These are phyloP conservation scores for Suillus spraguei DNA, from an alignment of 768 basidiomycete species.

Conservation along the genomic window DNA sequence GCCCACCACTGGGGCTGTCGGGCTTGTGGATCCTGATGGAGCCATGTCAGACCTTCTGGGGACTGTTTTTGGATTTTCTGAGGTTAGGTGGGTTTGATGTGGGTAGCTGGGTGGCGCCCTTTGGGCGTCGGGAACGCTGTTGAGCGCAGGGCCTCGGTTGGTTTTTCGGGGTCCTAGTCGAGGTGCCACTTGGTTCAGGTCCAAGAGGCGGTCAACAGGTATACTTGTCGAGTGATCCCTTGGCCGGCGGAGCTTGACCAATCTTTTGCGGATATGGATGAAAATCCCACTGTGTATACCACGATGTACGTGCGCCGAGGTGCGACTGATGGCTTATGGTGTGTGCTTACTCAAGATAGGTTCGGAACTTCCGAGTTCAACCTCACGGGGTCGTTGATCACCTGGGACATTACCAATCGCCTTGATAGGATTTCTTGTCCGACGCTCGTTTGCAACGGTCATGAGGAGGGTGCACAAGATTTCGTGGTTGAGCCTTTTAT, in stretches of 20 bases:
- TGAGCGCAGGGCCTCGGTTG: too few species aligned
- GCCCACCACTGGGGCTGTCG: too few species aligned
- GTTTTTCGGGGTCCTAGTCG: too few species aligned
- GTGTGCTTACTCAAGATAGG: constrained; percentile 10
- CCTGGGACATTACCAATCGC: constrained; percentile 48
- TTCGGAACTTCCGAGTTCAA: constrained; percentile 38
- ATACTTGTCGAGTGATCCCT: constrained; percentile 35
- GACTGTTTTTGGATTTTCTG: too few species aligned
- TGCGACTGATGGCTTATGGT: background rate
- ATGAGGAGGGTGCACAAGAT: constrained; percentile 41
- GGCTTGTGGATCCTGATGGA: too few species aligned
- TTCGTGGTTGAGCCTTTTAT: constrained; percentile 36
- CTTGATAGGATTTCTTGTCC: constrained; percentile 41
- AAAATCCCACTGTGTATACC: constrained; percentile 35
- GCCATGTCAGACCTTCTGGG: too few species aligned
- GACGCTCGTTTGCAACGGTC: constrained; percentile 42
- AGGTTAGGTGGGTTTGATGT: too few species aligned
- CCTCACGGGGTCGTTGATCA: constrained; percentile 42
- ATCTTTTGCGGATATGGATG: constrained; percentile 27
- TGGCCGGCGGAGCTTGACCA: constrained; percentile 36
- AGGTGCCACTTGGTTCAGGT: too few species aligned
- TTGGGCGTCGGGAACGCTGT: too few species aligned
- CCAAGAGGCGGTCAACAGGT: too few species aligned
- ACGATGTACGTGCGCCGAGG: constrained; percentile 32
- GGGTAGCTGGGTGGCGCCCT: too few species aligned